Conservation (phyloP, 805 yeast species). For the Nakazawaea holstii region DNA sequence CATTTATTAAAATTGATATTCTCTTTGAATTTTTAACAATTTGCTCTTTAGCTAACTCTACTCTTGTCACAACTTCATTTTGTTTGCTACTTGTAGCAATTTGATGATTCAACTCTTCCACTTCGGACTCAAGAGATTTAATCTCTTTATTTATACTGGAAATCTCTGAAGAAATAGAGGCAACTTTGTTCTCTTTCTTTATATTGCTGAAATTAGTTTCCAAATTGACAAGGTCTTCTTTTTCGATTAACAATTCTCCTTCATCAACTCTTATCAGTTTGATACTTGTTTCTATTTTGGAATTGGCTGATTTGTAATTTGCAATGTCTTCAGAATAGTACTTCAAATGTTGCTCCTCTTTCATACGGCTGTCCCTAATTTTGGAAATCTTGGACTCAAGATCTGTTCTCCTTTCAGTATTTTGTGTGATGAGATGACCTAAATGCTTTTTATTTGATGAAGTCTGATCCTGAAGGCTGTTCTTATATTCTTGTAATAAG, state of each 20-base stretch:
- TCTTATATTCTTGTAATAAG: slow-evolving; percentile 14
- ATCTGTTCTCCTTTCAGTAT: slow-evolving; percentile 14
- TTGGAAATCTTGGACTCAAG: slow-evolving; percentile 14
- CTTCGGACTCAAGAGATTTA: slow-evolving; percentile 30
- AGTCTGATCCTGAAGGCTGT: slow-evolving; percentile 9
- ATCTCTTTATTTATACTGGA: slow-evolving; percentile 32
- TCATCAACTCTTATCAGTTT: slow-evolving; percentile 35
- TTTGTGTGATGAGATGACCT: slow-evolving; percentile 10
- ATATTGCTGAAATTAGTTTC: slow-evolving; percentile 27
- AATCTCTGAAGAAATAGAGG: slow-evolving; percentile 28
- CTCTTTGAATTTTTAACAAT: slow-evolving; percentile 20
- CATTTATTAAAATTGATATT: slow-evolving; percentile 23
- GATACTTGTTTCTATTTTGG: slow-evolving; percentile 32
- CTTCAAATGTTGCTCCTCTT: slow-evolving; percentile 37
- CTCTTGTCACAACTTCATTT: slow-evolving; percentile 52
- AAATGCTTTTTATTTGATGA: neutral
- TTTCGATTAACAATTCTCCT: slow-evolving; percentile 41
- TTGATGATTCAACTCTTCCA: slow-evolving; percentile 49
- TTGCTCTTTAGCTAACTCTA: slow-evolving; percentile 39
- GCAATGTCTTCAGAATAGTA: slow-evolving; percentile 37
- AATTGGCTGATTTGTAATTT: slow-evolving; percentile 28
- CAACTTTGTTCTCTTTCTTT: slow-evolving; percentile 24
- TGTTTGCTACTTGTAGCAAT: slow-evolving; percentile 49
- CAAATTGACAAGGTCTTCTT: slow-evolving; percentile 32
- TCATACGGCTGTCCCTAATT: slow-evolving; percentile 28